phyloP scores from a whole-genome alignment of 345 rosid genomes.

The Gynandropsis gynandra region DNA sequence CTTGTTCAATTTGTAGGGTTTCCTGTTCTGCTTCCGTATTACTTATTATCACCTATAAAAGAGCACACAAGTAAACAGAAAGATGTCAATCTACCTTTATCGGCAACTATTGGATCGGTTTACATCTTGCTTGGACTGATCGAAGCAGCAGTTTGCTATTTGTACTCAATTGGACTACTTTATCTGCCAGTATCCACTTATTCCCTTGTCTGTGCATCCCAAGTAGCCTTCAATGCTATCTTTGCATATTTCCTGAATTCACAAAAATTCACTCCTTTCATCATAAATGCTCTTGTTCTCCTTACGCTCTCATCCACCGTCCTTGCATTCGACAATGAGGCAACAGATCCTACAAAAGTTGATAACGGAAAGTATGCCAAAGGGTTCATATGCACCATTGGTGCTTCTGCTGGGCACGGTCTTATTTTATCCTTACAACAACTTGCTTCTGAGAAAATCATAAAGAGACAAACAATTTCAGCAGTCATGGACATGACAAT shows the following conservation, averaged over 20 bases:
- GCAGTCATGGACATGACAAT: conserved; percentile 30
- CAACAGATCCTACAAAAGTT: conserved; percentile 1
- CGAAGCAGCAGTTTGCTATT: conserved; percentile 1
- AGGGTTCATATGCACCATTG: conserved; percentile 38
- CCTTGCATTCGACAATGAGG: conserved; percentile 26
- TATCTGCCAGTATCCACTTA: conserved; percentile 38
- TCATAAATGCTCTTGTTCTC: conserved; percentile 31
- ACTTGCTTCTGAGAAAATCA: conserved; percentile 27
- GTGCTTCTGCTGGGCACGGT: conserved; percentile 37
- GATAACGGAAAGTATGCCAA: conserved; percentile 17
- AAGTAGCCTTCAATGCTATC: conserved; percentile 34
- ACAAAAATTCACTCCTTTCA: conserved; percentile 33
- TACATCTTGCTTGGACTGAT: conserved; percentile 4
- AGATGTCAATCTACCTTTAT: background rate
- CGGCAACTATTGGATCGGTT: conserved; percentile 2
- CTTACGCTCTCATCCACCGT: conserved; percentile 39
- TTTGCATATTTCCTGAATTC: conserved; percentile 36
- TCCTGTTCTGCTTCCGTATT: conserved; percentile 43
- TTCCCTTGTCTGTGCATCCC: conserved; percentile 32
- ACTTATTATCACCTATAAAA: conserved; percentile 23
- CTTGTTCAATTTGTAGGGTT: conserved; percentile 41
- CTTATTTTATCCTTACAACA: conserved; percentile 31
- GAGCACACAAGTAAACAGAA: conserved; percentile 3
- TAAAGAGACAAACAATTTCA: conserved; percentile 24
- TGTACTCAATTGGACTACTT: conserved; percentile 29